Conservation (phyloP, 2,329 filamentous ascomycete species). For the Pseudodiploospora longispora region DNA sequence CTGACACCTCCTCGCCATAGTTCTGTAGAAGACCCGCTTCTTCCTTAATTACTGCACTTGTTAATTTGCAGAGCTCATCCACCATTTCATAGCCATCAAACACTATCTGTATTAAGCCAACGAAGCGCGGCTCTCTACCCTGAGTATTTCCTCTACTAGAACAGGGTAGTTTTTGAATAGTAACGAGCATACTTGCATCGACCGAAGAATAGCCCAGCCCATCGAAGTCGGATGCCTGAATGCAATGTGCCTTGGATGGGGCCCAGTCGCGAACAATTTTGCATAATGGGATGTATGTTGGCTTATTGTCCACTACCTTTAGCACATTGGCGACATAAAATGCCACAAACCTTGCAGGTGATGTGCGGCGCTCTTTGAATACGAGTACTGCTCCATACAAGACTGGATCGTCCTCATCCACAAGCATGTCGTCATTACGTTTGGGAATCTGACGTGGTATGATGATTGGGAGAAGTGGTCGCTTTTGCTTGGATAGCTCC, state of each 20-base stretch:
- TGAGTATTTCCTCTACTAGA: not conserved
- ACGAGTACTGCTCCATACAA: not conserved
- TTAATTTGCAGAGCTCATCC: not conserved
- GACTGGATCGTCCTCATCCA: not conserved
- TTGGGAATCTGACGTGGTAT: not conserved
- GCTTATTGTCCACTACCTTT: not conserved
- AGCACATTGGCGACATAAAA: constrained; percentile 4
- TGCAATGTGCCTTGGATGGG: too few relatives aligned
- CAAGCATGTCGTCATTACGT: not conserved
- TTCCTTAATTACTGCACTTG: not conserved
- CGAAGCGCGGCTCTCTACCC: not conserved
- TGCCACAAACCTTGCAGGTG: constrained; percentile 1
- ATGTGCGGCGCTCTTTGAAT: constrained; percentile 1
- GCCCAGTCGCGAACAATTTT: too few relatives aligned
- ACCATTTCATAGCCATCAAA: constrained; percentile 3
- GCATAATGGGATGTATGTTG: not conserved
- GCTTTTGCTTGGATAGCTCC: not conserved
- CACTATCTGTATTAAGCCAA: constrained; percentile 4
- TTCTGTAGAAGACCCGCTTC: constrained; percentile 3
- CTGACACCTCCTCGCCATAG: constrained; percentile 3
- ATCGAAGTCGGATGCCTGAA: too few relatives aligned
- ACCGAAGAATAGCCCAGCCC: not conserved
- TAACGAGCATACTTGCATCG: not conserved
- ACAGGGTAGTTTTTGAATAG: not conserved
- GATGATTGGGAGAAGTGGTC: not conserved